phyloP scores from a whole-genome alignment of 2,329 filamentous ascomycete genomes.

The Arthroderma sp. region DNA sequence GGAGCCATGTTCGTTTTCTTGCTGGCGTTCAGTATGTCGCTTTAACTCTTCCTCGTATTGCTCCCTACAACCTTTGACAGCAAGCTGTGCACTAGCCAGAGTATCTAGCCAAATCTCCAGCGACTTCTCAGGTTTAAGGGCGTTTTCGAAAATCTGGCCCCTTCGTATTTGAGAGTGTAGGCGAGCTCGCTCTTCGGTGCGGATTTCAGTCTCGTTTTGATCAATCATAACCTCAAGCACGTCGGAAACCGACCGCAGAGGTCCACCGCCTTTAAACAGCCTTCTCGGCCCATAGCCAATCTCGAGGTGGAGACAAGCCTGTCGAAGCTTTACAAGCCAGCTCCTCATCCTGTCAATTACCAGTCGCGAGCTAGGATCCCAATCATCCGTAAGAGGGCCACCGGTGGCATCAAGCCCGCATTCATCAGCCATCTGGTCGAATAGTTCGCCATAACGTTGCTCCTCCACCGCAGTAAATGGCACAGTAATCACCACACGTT shows the following conservation, averaged over 20 bases:
- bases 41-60: constrained; percentile 42
- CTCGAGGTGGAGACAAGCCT: constrained; percentile 76
- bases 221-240: constrained; percentile 88
- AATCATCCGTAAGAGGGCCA: constrained; percentile 46
- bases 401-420: constrained; percentile 55
- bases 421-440: constrained; percentile 59
- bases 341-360: constrained; percentile 59
- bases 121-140: constrained; percentile 53
- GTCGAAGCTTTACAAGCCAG: constrained; percentile 65
- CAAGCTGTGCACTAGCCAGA: constrained; percentile 33
- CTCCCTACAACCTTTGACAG: constrained; percentile 49
- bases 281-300: constrained; percentile 55
- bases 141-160: constrained; percentile 70
- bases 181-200: constrained; percentile 54
- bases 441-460: constrained; percentile 69
- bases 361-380: constrained; percentile 47
- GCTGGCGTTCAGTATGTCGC: constrained; percentile 10
- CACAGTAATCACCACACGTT: constrained; percentile 73
- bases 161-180: constrained; percentile 51
- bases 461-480: constrained; percentile 86
- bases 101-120: constrained; percentile 55
- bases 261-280: constrained; percentile 51
- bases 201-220: constrained; percentile 56
- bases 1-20: constrained; percentile 7
- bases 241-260: constrained; percentile 69